Conservation (phyloP, 352 stramenopile genomes). For the Phytophthora europaea region DNA sequence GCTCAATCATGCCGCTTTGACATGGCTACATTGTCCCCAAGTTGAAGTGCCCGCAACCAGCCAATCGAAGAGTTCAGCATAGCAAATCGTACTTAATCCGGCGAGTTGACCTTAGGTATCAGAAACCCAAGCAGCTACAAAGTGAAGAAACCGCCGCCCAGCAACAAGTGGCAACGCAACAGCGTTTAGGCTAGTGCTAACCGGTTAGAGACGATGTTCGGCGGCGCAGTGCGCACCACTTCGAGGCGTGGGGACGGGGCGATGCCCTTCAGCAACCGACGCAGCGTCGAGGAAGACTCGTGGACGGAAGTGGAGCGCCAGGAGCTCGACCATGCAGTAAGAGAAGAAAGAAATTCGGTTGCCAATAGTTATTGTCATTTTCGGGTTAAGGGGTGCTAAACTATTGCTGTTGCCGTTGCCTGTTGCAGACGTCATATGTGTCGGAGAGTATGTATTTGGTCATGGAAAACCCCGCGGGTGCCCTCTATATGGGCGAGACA, state of each 20-base stretch:
- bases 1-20: background rate
- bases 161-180: background rate
- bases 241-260: slow-evolving; percentile 11
- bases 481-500: slow-evolving; percentile 67
- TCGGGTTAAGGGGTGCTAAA: background rate
- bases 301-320: slow-evolving; percentile 87
- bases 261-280: slow-evolving; percentile 21
- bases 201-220: slow-evolving; percentile 20
- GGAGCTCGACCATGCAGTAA: slow-evolving; percentile 82
- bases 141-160: slow-evolving; percentile 8
- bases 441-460: slow-evolving; percentile 87
- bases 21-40: slow-evolving; percentile 13
- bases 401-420: background rate
- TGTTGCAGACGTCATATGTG: slow-evolving; percentile 70
- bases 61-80: slow-evolving; percentile 24
- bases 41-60: slow-evolving; percentile 22
- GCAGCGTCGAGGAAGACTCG: slow-evolving; percentile 78
- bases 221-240: background rate
- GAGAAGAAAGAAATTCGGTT: slow-evolving; percentile 5
- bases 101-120: slow-evolving; percentile 15
- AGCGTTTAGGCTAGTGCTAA: slow-evolving; percentile 2
- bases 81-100: slow-evolving; percentile 21
- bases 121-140: slow-evolving; percentile 16
- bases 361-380: background rate
- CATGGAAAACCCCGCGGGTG: slow-evolving; percentile 69